phyloP scores from a whole-genome alignment of 805 yeast species.

The Scheffersomyces lignosus region DNA sequence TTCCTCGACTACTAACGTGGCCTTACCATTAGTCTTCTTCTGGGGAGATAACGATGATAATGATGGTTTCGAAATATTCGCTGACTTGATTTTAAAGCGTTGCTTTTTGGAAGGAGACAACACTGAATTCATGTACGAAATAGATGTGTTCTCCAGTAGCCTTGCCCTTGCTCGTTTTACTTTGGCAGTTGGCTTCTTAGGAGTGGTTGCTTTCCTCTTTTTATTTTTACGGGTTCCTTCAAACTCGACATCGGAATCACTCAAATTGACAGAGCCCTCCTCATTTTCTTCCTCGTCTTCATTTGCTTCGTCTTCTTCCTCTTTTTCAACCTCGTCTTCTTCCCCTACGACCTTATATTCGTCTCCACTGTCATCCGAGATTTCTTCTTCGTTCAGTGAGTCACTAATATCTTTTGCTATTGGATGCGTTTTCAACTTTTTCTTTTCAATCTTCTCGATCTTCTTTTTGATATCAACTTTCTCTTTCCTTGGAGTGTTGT shows the following conservation, averaged over 20 bases:
- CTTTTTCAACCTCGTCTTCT: conserved; percentile 19
- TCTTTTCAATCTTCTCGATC: conserved; percentile 1
- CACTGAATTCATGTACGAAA: conserved; percentile 16
- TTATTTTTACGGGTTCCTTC: too few relatives aligned
- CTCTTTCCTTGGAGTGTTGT: too few relatives aligned
- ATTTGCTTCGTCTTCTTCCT: conserved; percentile 9
- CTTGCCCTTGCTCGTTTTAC: conserved; percentile 19
- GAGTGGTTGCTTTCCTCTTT: conserved; percentile 6
- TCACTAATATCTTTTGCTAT: neutral
- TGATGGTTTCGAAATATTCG: conserved; percentile 16
- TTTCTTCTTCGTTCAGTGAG: neutral
- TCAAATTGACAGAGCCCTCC: too few relatives aligned
- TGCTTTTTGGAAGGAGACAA: conserved; percentile 22
- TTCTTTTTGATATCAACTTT: conserved; percentile 1
- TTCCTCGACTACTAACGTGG: too few relatives aligned
- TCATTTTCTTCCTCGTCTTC: conserved; percentile 7
- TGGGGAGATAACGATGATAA: conserved; percentile 19
- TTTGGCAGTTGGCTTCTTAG: conserved; percentile 7
- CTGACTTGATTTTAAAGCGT: conserved; percentile 25
- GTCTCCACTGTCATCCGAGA: conserved; percentile 1
- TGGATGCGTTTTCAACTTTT: too few relatives aligned
- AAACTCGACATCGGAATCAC: too few relatives aligned
- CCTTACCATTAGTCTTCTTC: conserved; percentile 5
- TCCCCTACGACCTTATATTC: conserved; percentile 14
- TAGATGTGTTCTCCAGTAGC: conserved; percentile 25